Base-by-base conservation (phyloP, 1,284 basidiomycete genomes). In the Cystobasidium sp. region DNA sequence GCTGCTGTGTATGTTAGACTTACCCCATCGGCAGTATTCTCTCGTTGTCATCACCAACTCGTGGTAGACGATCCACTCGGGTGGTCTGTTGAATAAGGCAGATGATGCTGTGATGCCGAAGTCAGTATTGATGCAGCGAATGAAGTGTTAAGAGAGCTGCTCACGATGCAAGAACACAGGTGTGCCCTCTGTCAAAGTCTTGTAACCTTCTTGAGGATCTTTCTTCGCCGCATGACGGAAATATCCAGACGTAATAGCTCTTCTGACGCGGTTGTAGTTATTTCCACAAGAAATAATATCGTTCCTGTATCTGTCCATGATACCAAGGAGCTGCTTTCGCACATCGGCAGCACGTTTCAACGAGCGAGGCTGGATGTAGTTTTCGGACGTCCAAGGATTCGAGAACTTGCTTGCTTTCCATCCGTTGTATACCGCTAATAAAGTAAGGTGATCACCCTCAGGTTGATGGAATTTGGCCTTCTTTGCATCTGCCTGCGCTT, bases 401-500 rank as follows among this genome's bases (percentile, higher is more conserved):
- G 91, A 93, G 82, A 96, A 99, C 81, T 93, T 97, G 78, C 90
- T 93, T 8, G 87, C 89, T 80, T 96, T 97, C 97, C 97, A 99
- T 8, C 93, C 96, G 78, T 99, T 99, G 85, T 98, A 99, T 1
- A 99, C 97, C 4, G 94, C 92, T 75, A 99, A 84, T 41, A 99
- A 84, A 6, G 96, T 99, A 59, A 99, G 85, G 81, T 99, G 92
- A 80, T 99, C 96, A 8, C 96, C 97, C 84, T 99, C 97, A 0
- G 96, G 93, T 82, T 98, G 92, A 83, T 96, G 94, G 84, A 96
- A 96, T 83, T 98, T 97, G 43, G 96, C 96, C 83, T 98, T 98
- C 85, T 98, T 98, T 31, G 94, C 94, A 83, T 99, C 96, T 0
- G 97, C 97, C 84, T 98, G 96, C 12, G 92, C 93, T 82, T 99